phyloP scores from a whole-genome alignment of 805 yeast species.

The Metschnikowia sp. region DNA sequence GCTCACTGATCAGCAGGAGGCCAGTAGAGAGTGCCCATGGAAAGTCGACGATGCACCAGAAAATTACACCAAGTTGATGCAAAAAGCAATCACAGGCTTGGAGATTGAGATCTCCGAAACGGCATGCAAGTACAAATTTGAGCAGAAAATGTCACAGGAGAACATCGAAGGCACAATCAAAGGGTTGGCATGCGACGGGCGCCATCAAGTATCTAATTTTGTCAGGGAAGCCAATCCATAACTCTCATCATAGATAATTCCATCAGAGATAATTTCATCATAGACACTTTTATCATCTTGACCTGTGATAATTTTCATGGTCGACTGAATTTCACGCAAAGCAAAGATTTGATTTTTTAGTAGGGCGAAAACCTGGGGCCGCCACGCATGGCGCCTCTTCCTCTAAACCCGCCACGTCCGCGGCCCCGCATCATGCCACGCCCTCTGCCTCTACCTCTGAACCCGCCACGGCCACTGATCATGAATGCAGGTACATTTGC shows the following conservation, averaged over 20 bases:
- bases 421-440: constrained; percentile 11
- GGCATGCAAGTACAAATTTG: constrained; percentile 57
- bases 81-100: constrained; percentile 54
- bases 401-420: constrained; percentile 12
- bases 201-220: constrained; percentile 26
- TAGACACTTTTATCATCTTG: too few species aligned
- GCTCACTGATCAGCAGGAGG: constrained; percentile 49
- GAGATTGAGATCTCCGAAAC: constrained; percentile 46
- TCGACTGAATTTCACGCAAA: too few species aligned
- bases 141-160: constrained; percentile 43
- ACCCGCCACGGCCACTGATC: constrained; percentile 28
- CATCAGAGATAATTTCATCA: too few species aligned
- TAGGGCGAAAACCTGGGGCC: constrained; percentile 12
- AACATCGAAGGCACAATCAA: constrained; percentile 53
- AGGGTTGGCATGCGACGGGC: constrained; percentile 42
- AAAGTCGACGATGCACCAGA: constrained; percentile 56
- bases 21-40: constrained; percentile 45
- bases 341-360: background rate
- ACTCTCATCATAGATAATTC: too few species aligned
- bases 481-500: constrained; percentile 75
- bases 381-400: constrained; percentile 13
- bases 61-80: constrained; percentile 37
- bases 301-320: too few species aligned
- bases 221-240: constrained; percentile 15
- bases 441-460: constrained; percentile 32